Base-by-base conservation (phyloP, 768 basidiomycete species). In the Kwoniella shandongensis region DNA sequence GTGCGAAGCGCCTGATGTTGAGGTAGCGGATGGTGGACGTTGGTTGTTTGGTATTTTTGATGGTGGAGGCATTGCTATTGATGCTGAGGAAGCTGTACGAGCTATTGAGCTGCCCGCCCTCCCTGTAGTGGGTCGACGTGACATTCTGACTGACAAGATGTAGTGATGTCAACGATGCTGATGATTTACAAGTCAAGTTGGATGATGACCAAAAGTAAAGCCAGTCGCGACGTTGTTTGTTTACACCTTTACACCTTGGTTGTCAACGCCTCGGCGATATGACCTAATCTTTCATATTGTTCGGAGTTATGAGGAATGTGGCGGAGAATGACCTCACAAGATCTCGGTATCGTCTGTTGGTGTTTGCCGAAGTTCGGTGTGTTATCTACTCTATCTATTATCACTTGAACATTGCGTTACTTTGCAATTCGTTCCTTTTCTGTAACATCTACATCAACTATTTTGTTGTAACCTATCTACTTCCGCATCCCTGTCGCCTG, bases 51-150 rank as follows among this genome's bases (percentile, higher is more conserved):
- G 66, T 29, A 67, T 51, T 46, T 61, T 62, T 15, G 61, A 54
- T 22, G 73, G 73, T 30, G 73, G 70, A 4, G 73, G 73, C 73
- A 72, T 72, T 15, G 67, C 61, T 4, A 67, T 50, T 7, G 65
- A 63, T 18, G 65, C 63, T 4, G 62, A 60, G 4, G 70, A 72
- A 6, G 65, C 39, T 5, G 62, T 49, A 17, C 70, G 54, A 17
- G 63, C 39, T n/a, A 67, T 32, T 4, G 58, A n/a, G 18, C 23
- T 27, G 32, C 36, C 44, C 13, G 42, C 48, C 51, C 50, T 30
- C 10, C 47, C 30, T 23, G 57, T 32, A 0, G 61, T 57, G 3
- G 70, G 65, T 45, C 61, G 53, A 12, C 65, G 45, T 52, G 70
- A 72, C 70, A 72, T 72, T n/a, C 18, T 57, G 41, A n/a, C 18